phyloP scores from a whole-genome alignment of 2,329 filamentous ascomycete species.

The Elsinoe necatrix region DNA sequence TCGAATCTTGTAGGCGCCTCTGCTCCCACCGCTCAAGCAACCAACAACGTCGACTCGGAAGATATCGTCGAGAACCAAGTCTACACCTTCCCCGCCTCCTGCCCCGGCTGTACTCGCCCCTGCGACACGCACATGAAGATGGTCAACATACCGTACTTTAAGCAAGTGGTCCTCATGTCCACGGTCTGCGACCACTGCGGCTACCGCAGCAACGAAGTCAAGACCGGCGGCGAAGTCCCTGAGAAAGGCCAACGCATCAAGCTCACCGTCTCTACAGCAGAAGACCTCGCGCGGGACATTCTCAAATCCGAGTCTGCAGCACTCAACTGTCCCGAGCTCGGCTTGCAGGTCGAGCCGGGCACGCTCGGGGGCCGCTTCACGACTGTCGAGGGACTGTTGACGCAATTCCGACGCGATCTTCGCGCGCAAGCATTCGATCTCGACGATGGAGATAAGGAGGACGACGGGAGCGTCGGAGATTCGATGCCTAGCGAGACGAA shows the following conservation, averaged over 20 bases:
- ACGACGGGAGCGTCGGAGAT: slow-evolving; percentile 56
- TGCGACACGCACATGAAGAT: slow-evolving; percentile 97
- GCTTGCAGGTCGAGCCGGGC: slow-evolving; percentile 80
- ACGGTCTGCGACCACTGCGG: slow-evolving; percentile 88
- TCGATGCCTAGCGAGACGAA: slow-evolving; percentile 61
- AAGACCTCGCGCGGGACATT: slow-evolving; percentile 83
- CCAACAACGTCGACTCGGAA: slow-evolving; percentile 36
- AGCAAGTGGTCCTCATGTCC: slow-evolving; percentile 92
- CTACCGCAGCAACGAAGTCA: slow-evolving; percentile 89
- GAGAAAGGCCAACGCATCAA: slow-evolving; percentile 77
- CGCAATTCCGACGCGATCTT: slow-evolving; percentile 85
- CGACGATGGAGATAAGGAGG: slow-evolving; percentile 43
- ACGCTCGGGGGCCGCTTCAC: slow-evolving; percentile 95
- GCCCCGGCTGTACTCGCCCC: slow-evolving; percentile 77
- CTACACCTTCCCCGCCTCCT: slow-evolving; percentile 84
- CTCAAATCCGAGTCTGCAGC: slow-evolving; percentile 92
- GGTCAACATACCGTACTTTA: slow-evolving; percentile 96
- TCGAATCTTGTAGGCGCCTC: slow-evolving; percentile 25
- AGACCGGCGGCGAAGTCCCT: slow-evolving; percentile 89
- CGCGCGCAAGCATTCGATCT: slow-evolving; percentile 78
- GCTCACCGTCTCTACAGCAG: slow-evolving; percentile 57
- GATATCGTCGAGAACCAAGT: slow-evolving; percentile 85
- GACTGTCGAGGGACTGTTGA: slow-evolving; percentile 87
- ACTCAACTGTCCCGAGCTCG: slow-evolving; percentile 77
- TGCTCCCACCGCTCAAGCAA: background rate